phyloP scores from a whole-genome alignment of 495 filamentous ascomycete genomes.

The Entonaema liquescens region DNA sequence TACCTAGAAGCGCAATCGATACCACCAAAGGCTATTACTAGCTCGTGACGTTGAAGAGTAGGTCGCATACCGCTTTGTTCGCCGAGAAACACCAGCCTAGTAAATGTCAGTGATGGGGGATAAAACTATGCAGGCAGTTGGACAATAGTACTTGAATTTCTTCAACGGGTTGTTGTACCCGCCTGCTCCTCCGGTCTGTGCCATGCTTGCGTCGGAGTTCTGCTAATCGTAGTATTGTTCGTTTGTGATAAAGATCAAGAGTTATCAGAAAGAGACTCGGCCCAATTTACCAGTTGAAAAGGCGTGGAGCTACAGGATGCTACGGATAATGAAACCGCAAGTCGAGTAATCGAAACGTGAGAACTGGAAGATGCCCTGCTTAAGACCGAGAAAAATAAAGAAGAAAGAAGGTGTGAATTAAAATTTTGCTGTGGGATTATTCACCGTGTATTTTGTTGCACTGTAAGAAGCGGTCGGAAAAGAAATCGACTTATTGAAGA shows the following conservation, averaged over 20 bases:
- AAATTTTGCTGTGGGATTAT: slow-evolving; percentile 16
- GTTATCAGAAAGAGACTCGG: slow-evolving; percentile 11
- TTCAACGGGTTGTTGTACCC: slow-evolving; percentile 99
- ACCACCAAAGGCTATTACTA: background rate
- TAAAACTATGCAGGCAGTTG: slow-evolving; percentile 20
- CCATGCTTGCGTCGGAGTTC: slow-evolving; percentile 46
- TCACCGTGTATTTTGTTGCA: slow-evolving; percentile 9
- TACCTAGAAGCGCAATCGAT: slow-evolving; percentile 4
- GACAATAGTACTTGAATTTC: slow-evolving; percentile 90
- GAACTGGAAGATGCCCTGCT: slow-evolving; percentile 6
- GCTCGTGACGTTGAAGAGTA: slow-evolving; percentile 7
- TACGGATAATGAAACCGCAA: slow-evolving; percentile 9
- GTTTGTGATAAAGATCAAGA: background rate
- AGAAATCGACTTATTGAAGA: slow-evolving; percentile 16
- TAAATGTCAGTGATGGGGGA: slow-evolving; percentile 36
- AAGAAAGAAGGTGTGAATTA: slow-evolving; percentile 11
- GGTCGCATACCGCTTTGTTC: slow-evolving; percentile 89
- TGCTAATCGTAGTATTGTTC: slow-evolving; percentile 12
- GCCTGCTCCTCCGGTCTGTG: slow-evolving; percentile 64
- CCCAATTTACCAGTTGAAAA: slow-evolving; percentile 21
- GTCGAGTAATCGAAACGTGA: slow-evolving; percentile 1
- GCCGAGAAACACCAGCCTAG: slow-evolving; percentile 92
- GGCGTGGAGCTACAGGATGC: slow-evolving; percentile 10
- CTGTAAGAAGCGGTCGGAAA: slow-evolving; percentile 1
- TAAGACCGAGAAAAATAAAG: slow-evolving; percentile 7